Evolutionary conservation across 202 grass and related monocot genomes (phyloP).

Genomic region (Brachypodium distachyon): DNA sequence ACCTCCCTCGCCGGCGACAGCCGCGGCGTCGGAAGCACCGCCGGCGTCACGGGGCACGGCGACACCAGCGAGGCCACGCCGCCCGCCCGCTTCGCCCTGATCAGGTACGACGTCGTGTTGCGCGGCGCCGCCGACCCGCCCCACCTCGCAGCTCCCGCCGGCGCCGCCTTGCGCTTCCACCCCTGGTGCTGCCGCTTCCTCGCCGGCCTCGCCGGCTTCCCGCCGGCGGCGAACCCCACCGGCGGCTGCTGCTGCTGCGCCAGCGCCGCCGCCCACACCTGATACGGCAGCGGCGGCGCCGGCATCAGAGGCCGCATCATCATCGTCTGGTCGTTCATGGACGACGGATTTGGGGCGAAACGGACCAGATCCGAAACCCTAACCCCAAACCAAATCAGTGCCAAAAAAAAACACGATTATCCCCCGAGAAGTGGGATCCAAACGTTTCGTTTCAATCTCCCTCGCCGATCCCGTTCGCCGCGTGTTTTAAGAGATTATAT

Average conservation of each 20-base stretch:
- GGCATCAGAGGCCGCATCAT: constrained; percentile 39
- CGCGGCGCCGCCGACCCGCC: constrained; percentile 54
- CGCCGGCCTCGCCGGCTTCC: constrained; percentile 18
- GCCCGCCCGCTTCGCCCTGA: constrained; percentile 78
- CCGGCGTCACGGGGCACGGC: constrained; percentile 83
- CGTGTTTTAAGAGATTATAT: constrained; percentile 36
- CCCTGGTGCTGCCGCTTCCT: constrained; percentile 27
- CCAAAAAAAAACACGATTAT: constrained; percentile 13
- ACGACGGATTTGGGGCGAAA: background rate
- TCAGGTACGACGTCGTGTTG: constrained; percentile 96
- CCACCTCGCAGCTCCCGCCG: background rate
- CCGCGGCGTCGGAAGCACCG: constrained; percentile 75
- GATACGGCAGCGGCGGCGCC: constrained; percentile 30
- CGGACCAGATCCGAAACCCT: constrained; percentile 69
- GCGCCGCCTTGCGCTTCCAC: constrained; percentile 18
- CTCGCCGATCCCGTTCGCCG: constrained; percentile 16
- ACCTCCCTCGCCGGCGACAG: constrained; percentile 81
- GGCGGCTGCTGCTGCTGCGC: background rate
- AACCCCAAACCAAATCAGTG: constrained; percentile 20
- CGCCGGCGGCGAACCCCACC: background rate
- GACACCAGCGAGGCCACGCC: constrained; percentile 79
- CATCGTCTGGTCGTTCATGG: constrained; percentile 64
- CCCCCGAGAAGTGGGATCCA: background rate
- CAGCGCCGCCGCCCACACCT: constrained; percentile 34
- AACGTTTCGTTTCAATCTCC: constrained; percentile 33